phyloP scores from a whole-genome alignment of 306 rosid species.

The Cicer bijugum region DNA sequence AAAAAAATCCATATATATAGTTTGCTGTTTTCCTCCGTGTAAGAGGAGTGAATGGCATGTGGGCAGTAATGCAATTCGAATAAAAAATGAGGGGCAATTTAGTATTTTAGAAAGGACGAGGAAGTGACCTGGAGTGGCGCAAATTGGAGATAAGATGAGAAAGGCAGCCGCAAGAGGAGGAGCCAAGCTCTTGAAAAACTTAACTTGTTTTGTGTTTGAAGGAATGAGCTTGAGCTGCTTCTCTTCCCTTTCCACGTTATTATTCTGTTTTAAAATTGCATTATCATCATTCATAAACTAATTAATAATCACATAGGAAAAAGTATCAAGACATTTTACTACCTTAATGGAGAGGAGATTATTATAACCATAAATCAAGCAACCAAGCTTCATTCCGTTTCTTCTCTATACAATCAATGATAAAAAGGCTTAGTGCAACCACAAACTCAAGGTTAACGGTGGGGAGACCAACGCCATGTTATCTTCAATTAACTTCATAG shows the following conservation, averaged over 20 bases:
- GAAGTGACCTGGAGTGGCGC: constrained; percentile 48
- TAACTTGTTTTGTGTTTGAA: constrained; percentile 38
- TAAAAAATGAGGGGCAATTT: constrained; percentile 31
- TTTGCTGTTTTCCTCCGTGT: no score
- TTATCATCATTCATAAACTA: neutral
- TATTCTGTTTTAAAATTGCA: constrained; percentile 32
- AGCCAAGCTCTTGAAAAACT: constrained; percentile 52
- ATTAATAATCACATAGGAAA: neutral
- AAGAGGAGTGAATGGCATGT: neutral
- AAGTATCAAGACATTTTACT: neutral
- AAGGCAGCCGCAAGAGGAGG: constrained; percentile 66
- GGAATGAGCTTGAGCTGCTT: constrained; percentile 31
- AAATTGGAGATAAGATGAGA: constrained; percentile 64
- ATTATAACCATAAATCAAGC: constrained; percentile 39
- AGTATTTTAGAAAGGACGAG: constrained; percentile 14
- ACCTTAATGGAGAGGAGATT: constrained; percentile 50
- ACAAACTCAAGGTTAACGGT: no score
- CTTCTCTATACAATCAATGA: neutral
- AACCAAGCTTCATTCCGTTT: constrained; percentile 53
- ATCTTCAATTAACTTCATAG: no score
- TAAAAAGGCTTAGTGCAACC: no score
- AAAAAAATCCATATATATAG: no score
- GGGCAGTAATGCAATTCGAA: constrained; percentile 15
- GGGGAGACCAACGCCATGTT: no score
- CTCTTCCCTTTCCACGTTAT: constrained; percentile 42